Evolutionary conservation across 768 basidiomycete species (phyloP).

Genomic region (Daedaleopsis sinensis): DNA sequence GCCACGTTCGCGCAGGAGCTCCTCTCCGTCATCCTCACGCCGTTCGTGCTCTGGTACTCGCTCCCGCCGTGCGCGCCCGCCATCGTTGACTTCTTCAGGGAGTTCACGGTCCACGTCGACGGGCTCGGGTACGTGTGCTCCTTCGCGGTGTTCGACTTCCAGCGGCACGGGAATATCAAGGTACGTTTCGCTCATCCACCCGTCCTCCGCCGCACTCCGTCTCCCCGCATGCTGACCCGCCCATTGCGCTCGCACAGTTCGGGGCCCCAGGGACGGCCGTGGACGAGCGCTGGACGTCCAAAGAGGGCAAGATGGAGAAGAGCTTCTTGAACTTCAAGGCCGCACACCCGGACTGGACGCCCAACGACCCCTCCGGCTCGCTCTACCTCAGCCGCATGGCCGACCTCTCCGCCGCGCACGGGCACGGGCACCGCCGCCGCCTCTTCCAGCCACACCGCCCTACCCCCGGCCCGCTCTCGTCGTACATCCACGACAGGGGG

Average conservation of each 20-base stretch:
- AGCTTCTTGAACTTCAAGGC: slow-evolving; percentile 96
- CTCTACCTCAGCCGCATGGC: slow-evolving; percentile 88
- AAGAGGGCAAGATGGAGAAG: slow-evolving; percentile 99
- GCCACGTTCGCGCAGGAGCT: slow-evolving; percentile 87
- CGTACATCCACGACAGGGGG: no score
- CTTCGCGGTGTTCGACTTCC: slow-evolving; percentile 98
- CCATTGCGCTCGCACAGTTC: slow-evolving; percentile 49
- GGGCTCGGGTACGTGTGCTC: slow-evolving; percentile 96
- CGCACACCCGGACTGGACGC: slow-evolving; percentile 95
- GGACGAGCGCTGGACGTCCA: slow-evolving; percentile 79
- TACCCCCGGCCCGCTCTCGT: no score
- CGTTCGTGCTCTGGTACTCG: slow-evolving; percentile 92
- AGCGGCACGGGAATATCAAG: slow-evolving; percentile 91
- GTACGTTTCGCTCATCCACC: slow-evolving; percentile 40
- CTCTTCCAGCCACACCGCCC: slow-evolving; percentile 7
- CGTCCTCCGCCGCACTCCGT: not conserved
- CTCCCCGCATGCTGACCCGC: not conserved
- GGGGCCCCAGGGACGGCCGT: slow-evolving; percentile 75
- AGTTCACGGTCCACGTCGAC: slow-evolving; percentile 96
- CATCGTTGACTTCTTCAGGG: slow-evolving; percentile 97
- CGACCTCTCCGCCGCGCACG: slow-evolving; percentile 56
- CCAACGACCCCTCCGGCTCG: slow-evolving; percentile 87
- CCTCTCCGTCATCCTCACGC: slow-evolving; percentile 89
- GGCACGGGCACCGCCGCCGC: slow-evolving; percentile 26
- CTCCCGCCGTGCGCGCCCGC: slow-evolving; percentile 87